Base-by-base conservation (phyloP, 225 moss, liverwort and hornwort species). In the Physcomitrium patens region DNA sequence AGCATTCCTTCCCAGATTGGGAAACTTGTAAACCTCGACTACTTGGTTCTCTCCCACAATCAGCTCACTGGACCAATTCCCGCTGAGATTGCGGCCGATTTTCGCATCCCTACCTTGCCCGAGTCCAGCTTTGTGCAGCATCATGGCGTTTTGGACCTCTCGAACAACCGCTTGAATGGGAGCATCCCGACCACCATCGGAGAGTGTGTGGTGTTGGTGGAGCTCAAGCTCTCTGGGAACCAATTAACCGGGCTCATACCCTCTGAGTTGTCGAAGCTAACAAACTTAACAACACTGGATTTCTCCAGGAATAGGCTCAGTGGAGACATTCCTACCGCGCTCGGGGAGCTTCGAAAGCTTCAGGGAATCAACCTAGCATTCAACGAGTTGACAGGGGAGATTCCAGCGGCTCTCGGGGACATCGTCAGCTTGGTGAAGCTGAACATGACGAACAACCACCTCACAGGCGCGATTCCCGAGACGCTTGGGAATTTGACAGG, bases 21-120 rank as follows among this genome's bases (percentile, higher is more conserved):
- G 18, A 72, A 85, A 59, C 81, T 91, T 8, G 81, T 85, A 49
- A 86, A 81, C 66, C 73, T 91, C 2, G 84, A 86, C 50, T 89
- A 85, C 69, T 76, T 91, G 37, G 85, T 83, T 63, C 73, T 91
- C 26, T 85, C 91, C 19, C 60, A 85, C 20, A 91, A 91, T 63
- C 76, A 71, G 15, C 77, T 91, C 45, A 75, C 75, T 4, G 91
- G 91, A 70, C 59, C 76, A 0, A 91, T 91, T 68, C 91, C 91
- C 12, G 60, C 58, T 3, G 80, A 80, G 50, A 81, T 91, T 70
- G 73, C 78, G 17, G 68, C 82, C 43, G 84, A 76, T 45, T 89
- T 86, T 71, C 89, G 74, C 22, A 52, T 57, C 20, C 18, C 63
- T 7, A 54, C 56, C 27, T n/a, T 70, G 24, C 80, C 80, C 17